Evolutionary conservation across 108 stramenopile genomes (phyloP), one percentile per base, ranked within the genome.

Genomic region (Epithemia pelagica): DNA sequence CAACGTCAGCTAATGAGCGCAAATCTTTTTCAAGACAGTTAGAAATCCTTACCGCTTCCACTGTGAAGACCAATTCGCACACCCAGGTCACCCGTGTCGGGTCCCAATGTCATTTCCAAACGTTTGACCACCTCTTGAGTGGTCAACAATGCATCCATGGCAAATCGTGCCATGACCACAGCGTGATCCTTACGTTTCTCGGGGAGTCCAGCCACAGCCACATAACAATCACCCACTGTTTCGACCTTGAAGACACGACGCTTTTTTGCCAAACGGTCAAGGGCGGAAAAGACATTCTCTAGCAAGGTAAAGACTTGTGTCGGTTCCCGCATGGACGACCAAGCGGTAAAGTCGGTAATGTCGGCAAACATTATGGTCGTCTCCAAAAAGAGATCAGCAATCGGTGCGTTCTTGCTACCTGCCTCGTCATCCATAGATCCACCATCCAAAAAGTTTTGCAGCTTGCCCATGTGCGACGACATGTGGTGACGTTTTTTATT

Each of bases 161-260:
- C 69, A 56, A 76, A 76, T 60, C 65, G 25, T 52, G 74, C 28
- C 66, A 71, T 71, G 54, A 28, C 30, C 21, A 71, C 64, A 10
- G 70, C 70, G 28, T 71, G 70, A 22, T 71, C 54, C 3, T 56
- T 18, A 2, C 63, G 57, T 2, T 30, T n/a, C 25, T 68, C 67
- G 18, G 67, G 67, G 23, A 68, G 31, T 1, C 67, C 67, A 1
- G 67, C 33, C 1, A 33, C 65, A 26, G 65, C 65, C 7, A 66
- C 61, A 58, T 58, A 83, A 55, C 83, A 81, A 54, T 84, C 83
- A 7, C 82, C 71, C 10, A 72, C 51, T 20, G 71, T 72, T 33
- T 70, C 69, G 1, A 70, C 69, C 62, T 70, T 70, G 69, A 70
- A 70, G 1, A 70, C 69, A 2, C 62, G 21, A n/a, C 62, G 60